Base-by-base conservation (phyloP, 805 yeast species). In the Candida loeiensis region DNA sequence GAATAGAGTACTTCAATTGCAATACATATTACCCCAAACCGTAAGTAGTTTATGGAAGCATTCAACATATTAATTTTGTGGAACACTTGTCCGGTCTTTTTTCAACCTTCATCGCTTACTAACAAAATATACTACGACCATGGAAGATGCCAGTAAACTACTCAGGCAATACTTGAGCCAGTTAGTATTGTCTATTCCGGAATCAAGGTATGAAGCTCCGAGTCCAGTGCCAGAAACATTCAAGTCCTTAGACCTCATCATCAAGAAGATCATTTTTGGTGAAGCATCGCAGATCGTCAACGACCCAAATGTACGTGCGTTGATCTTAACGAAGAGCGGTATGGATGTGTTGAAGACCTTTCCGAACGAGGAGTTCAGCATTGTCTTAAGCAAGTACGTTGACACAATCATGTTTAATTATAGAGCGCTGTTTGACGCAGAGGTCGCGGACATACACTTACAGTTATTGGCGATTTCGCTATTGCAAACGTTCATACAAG, bases 401-500 rank as follows among this genome's bases (percentile, higher is more conserved):
- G 49, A 47, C n/a, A 37, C 39, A 6, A 42, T 48, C 7, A 24
- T 39, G 15, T 28, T 29, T 4, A 40, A 27, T 17, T 51, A 51
- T 29, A 17, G 34, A 6, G 36, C 25, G n/a, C 35, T 39, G n/a
- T 47, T 47, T 31, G 44, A 45, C 6, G 27, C 27, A 6, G 43
- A 39, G 7, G 16, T 50, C 4, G 54, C 50, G 3, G 18, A 25
- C 1, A 16, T 56, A 13, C 59, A 60, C 30, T 46, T 59, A 24
- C 71, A 61, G 36, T 42, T 66, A n/a, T 32, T 73, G 13, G 85
- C 86, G 2, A 70, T 86, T 44, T 71, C 83, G 1, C 61, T 79
- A 3, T 62, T 87, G 18, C 89, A 88, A 54, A 55, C 76, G 1
- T 90, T 84, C 54, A 64, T 85, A 12, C 95, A 87, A 56, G 61